Evolutionary conservation across 305 asterid species (phyloP), one percentile per base, ranked within the genome.

Genomic region (Petunia hybrid): DNA sequence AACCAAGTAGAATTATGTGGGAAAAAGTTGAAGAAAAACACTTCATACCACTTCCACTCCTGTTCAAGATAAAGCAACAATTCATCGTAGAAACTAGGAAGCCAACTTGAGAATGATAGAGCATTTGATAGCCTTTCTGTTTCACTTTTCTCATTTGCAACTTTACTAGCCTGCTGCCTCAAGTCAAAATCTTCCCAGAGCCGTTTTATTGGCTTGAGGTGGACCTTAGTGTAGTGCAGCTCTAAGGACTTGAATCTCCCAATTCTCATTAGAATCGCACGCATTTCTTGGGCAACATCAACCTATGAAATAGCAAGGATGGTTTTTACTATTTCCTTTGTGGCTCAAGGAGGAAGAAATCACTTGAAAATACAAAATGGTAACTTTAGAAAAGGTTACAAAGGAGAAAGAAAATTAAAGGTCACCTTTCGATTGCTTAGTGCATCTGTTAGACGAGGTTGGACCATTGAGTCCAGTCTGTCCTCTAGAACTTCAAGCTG

Each of bases 401-500:
- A 56, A 71, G 79, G 85, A 74, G 78, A 40, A 80, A 63, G 60
- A 76, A 39, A 74, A 80, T 39, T 81, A 81, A 46, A 76, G 80
- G 80, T 80, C 82, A 94, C 99, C 98, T 93, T 94, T 87, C 92
- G 90, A 82, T 84, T 92, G 88, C 88, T 90, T 86, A 97, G 86
- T 73, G 99, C 97, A 87, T 97, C 99, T 14, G 95, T 92, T 73
- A 97, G 87, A 81, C 92, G 98, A 86, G 98, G 97, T 84, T 97
- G 99, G 67, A 97, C 99, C 96, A 97, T 95, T 39, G 95, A 89
- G 85, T 97, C 99, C 80, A 96, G 88, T 90, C 99, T 92, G 86
- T 97, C 98, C 88, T 97, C 99, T 85, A 97, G 85, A 76, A 97
- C 98, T 91, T 94, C 98, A 80, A 97, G 99, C 85, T 97, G 98